Percentiles rank a stretch among this genome's conserved stretches.
These are phyloP conservation scores for Tuber calosporum DNA, from an alignment of 495 filamentous ascomycete genomes.

Conservation along the genomic window DNA sequence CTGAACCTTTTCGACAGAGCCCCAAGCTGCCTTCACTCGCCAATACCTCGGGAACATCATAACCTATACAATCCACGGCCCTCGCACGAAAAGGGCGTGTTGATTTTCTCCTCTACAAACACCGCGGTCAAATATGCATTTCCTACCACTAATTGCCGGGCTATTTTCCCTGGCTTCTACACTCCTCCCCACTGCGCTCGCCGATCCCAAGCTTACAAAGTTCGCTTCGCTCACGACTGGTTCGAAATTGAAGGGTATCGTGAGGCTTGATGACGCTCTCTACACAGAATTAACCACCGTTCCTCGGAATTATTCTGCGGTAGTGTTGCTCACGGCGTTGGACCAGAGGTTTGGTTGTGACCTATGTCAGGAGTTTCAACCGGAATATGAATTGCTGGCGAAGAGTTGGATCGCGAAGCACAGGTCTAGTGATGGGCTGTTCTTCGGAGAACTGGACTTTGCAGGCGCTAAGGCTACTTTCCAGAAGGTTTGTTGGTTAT, in stretches of 20 bases:
- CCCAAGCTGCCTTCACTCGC: background rate
- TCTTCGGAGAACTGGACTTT: conserved; percentile 89
- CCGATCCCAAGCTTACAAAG: conserved; percentile 48
- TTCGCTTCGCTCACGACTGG: conserved; percentile 64
- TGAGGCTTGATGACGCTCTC: conserved; percentile 62
- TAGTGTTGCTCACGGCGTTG: conserved; percentile 78
- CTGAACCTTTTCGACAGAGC: background rate
- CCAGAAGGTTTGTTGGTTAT: conserved; percentile 60
- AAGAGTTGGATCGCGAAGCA: conserved; percentile 82
- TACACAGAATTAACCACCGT: conserved; percentile 67
- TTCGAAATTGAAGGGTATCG: conserved; percentile 60
- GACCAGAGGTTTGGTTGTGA: conserved; percentile 78
- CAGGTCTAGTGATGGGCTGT: conserved; percentile 62
- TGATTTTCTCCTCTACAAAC: background rate
- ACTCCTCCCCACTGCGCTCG: conserved; percentile 50
- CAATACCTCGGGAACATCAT: background rate
- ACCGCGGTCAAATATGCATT: conserved; percentile 27
- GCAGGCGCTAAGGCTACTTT: conserved; percentile 75
- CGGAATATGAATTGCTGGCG: conserved; percentile 85
- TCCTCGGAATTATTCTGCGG: conserved; percentile 76
- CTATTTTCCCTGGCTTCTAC: conserved; percentile 52
- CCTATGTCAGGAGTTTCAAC: conserved; percentile 82
- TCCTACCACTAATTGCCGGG: conserved; percentile 49
- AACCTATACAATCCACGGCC: background rate
- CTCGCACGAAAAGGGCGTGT: background rate